A percentile compares a stretch with the other conserved stretches of the same genome.
These are phyloP conservation scores for Trametes cubensis DNA, from an alignment of 768 basidiomycete genomes.

Conservation along the genomic window DNA sequence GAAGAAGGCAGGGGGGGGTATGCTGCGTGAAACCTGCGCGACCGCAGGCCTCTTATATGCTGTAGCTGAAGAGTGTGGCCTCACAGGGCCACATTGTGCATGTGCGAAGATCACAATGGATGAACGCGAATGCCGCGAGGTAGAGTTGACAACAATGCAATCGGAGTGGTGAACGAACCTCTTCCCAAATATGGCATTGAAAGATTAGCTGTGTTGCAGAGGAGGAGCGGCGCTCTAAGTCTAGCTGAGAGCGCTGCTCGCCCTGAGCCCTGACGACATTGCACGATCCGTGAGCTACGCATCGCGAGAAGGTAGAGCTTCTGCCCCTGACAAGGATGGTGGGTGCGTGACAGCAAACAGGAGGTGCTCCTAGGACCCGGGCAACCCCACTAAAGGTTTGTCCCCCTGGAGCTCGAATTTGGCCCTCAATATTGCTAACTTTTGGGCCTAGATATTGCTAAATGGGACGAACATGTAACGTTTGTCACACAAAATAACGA, in stretches of 20 bases:
- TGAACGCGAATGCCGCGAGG: conserved; percentile 20
- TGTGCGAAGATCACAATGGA: conserved; percentile 13
- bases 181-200: background rate
- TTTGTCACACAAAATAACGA: too few relatives aligned
- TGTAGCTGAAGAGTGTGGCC: background rate
- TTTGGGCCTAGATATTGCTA: too few relatives aligned
- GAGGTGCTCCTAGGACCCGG: background rate
- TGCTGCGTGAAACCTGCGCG: conserved; percentile 2
- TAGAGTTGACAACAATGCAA: conserved; percentile 14
- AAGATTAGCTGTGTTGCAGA: conserved; percentile 5
- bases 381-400: too few relatives aligned
- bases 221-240: conserved; percentile 9
- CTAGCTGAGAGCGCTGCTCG: background rate
- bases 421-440: too few relatives aligned
- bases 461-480: too few relatives aligned
- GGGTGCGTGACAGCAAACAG: background rate
- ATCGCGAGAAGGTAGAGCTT: background rate
- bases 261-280: conserved; percentile 13
- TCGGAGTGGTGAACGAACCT: background rate
- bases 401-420: too few relatives aligned
- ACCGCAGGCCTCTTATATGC: conserved; percentile 4
- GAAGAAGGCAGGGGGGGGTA: conserved; percentile 9
- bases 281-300: background rate
- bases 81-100: background rate
- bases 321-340: conserved; percentile 1